Conservation (phyloP, 257 asterid genomes). For the Nicotiana benthamiana region DNA sequence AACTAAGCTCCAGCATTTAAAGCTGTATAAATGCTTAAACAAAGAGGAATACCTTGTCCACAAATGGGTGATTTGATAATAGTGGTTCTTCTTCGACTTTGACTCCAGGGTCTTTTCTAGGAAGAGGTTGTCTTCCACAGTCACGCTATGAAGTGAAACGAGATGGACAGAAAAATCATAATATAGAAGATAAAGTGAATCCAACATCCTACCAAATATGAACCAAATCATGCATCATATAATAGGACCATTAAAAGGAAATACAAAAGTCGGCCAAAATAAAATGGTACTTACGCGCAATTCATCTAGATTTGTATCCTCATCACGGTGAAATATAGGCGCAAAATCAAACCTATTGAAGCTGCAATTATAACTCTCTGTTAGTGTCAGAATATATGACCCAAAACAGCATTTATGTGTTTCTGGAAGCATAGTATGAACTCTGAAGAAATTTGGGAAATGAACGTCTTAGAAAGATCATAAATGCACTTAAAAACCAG, state of each 20-base stretch:
- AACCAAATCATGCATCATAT: background rate
- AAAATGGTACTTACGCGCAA: slow-evolving; percentile 63
- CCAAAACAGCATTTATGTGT: background rate
- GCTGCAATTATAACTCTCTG: slow-evolving; percentile 36
- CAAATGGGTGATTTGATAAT: slow-evolving; percentile 86
- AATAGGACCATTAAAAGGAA: background rate
- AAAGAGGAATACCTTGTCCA: slow-evolving; percentile 56
- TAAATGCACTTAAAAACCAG: background rate
- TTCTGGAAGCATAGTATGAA: background rate
- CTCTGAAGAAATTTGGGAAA: background rate
- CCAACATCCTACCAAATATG: slow-evolving; percentile 4
- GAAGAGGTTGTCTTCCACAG: slow-evolving; percentile 82
- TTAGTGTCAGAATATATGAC: background rate
- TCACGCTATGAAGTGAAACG: slow-evolving; percentile 57
- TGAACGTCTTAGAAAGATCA: background rate
- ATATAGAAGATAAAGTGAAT: slow-evolving; percentile 8
- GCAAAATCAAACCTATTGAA: slow-evolving; percentile 77
- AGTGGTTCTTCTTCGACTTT: slow-evolving; percentile 87
- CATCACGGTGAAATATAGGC: slow-evolving; percentile 92
- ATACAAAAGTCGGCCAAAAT: background rate
- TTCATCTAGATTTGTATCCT: slow-evolving; percentile 77
- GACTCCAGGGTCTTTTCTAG: slow-evolving; percentile 79
- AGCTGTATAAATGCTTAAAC: background rate
- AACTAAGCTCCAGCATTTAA: background rate
- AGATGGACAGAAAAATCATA: slow-evolving; percentile 9